Conservation (phyloP, 1,284 basidiomycete genomes). For the Ceratobasidium sp. region DNA sequence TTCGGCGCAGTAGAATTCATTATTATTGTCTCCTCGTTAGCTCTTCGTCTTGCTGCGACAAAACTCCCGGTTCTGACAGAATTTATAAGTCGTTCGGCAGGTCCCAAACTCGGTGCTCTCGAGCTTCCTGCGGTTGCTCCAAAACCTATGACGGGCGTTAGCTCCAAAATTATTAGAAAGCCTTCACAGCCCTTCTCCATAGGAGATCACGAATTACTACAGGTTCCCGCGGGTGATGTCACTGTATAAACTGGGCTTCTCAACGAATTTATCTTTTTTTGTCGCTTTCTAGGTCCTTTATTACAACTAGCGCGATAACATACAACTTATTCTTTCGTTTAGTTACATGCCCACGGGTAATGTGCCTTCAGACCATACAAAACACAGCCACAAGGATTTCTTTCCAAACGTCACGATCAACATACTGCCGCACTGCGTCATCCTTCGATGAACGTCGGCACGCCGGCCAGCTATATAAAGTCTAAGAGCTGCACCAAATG, state of each 20-base stretch:
- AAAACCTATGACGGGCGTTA: conserved; percentile 37
- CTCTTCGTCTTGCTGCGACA: conserved; percentile 88
- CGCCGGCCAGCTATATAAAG: conserved; percentile 1
- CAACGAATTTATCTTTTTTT: not conserved
- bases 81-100: conserved; percentile 80
- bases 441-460: too few relatives aligned
- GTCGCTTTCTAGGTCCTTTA: not conserved
- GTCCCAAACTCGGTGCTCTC: conserved; percentile 83
- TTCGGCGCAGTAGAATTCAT: conserved; percentile 13
- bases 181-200: conserved; percentile 27
- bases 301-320: not conserved
- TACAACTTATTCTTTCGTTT: too few relatives aligned
- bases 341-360: too few relatives aligned
- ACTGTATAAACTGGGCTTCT: not conserved
- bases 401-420: too few relatives aligned
- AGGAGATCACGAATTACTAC: conserved; percentile 25
- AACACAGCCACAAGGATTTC: too few relatives aligned
- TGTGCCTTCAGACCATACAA: too few relatives aligned
- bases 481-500: too few relatives aligned
- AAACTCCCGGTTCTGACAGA: conserved; percentile 93
- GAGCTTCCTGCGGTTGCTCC: conserved; percentile 58
- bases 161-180: conserved; percentile 38
- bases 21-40: conserved; percentile 61
- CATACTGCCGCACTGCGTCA: too few relatives aligned
- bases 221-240: conserved; percentile 37